Percentiles rank a stretch among this genome's conserved stretches.
phyloP scores from a whole-genome alignment of 345 rosid genomes.

The Arabis hirsuta region DNA sequence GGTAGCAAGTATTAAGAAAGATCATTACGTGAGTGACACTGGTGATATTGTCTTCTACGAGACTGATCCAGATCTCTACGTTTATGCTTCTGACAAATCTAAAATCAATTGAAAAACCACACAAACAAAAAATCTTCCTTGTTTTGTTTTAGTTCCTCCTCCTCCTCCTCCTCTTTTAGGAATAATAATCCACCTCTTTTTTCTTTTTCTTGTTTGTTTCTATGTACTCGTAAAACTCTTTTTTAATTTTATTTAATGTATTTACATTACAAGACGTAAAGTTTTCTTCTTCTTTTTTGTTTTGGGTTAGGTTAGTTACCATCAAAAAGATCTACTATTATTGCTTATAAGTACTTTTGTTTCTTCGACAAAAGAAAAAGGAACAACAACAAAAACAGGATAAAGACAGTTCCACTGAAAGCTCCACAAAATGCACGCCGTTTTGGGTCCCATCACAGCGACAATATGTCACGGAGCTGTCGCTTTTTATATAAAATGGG shows the following conservation, averaged over 20 bases:
- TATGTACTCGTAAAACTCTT: slow-evolving; percentile 25
- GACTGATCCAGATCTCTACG: slow-evolving; percentile 54
- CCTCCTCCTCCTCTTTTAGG: slow-evolving; percentile 32
- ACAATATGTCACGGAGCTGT: slow-evolving; percentile 35
- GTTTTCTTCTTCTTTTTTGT: not conserved
- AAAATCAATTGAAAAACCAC: slow-evolving; percentile 36
- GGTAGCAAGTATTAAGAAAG: slow-evolving; percentile 59
- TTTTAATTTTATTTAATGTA: slow-evolving; percentile 23
- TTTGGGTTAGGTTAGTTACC: slow-evolving; percentile 14
- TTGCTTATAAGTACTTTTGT: not conserved
- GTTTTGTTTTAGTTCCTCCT: too few species aligned
- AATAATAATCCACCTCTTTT: slow-evolving; percentile 36
- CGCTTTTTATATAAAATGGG: slow-evolving; percentile 3
- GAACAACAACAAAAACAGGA: not conserved
- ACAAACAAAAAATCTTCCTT: too few species aligned
- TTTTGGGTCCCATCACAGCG: slow-evolving; percentile 35
- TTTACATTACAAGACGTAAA: slow-evolving; percentile 39
- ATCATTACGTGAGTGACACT: slow-evolving; percentile 75
- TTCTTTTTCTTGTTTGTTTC: slow-evolving; percentile 17
- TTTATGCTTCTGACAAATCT: slow-evolving; percentile 42
- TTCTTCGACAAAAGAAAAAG: slow-evolving; percentile 24
- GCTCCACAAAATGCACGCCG: slow-evolving; percentile 36
- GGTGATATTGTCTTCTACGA: slow-evolving; percentile 80
- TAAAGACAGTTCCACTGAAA: slow-evolving; percentile 41
- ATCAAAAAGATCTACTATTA: not conserved